These are phyloP conservation scores for Mycena latifolia DNA, from an alignment of 768 basidiomycete species.

Conservation along the genomic window DNA sequence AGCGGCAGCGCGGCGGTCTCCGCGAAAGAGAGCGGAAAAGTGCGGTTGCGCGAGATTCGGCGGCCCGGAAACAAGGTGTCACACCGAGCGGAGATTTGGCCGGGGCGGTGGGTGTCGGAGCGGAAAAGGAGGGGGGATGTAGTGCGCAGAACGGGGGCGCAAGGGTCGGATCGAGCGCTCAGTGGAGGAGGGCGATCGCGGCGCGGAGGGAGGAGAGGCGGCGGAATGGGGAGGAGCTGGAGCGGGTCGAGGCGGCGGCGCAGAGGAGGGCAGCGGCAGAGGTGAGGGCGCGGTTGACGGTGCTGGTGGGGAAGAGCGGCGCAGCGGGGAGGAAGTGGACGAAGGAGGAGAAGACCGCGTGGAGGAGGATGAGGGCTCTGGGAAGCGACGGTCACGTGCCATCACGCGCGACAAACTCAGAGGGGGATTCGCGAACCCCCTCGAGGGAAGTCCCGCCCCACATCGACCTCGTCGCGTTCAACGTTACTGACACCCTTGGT, in stretches of 20 bases:
- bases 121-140: neutral
- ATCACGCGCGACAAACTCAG: conserved; percentile 19
- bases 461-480: neutral
- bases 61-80: too few species aligned
- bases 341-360: conserved; percentile 4
- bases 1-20: too few species aligned
- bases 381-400: conserved; percentile 8
- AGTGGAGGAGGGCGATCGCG: conserved; percentile 10
- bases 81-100: too few species aligned
- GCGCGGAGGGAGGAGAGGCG: neutral
- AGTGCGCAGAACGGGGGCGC: neutral
- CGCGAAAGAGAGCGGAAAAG: too few species aligned
- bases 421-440: conserved; percentile 28
- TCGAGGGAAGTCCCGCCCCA: conserved; percentile 31
- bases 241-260: neutral
- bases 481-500: conserved; percentile 18
- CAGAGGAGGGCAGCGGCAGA: neutral
- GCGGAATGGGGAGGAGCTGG: neutral
- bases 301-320: conserved; percentile 4
- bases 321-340: neutral
- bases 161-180: neutral
- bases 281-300: neutral
- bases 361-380: conserved; percentile 8
- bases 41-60: too few species aligned
- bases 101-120: neutral